Evolutionary conservation across 768 basidiomycete genomes (phyloP), one percentile per base, ranked within the genome.

Genomic region (Leccinum uliginosum): DNA sequence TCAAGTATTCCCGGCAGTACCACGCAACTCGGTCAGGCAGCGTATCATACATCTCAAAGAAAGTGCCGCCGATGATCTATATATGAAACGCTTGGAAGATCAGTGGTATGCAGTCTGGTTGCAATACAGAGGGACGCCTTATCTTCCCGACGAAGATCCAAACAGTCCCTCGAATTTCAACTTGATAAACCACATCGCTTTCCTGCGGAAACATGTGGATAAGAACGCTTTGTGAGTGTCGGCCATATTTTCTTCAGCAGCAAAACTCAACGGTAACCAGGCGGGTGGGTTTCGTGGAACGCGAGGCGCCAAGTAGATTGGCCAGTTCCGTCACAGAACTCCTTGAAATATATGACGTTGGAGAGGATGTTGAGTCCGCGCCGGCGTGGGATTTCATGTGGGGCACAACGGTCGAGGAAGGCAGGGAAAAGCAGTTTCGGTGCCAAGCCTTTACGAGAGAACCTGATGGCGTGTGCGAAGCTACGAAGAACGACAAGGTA

Each of bases 81-180:
- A 95, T 69, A 74, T 89, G 59, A 83, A 83, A 34, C 83, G 90
- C 10, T 76, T 96, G 43, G 89, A 93, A 71, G 85, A 91, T 50
- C 81, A 80, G 48, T 98, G 91, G 92, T 78, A 86, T 70, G 79
- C 84, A 5, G 71, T 93, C 15, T 95, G 91, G 91, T 57, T 80
- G 50, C 80, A 83, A 62, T 77, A 91, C 66, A 78, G 85, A 55
- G 89, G 88, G 4, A 84, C 86, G 1, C 70, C 75, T 4, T 75
- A 77, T 43, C 78, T 97, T 23, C 86, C 83, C 0, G 94, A 97
- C 65, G 80, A 82, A 6, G 78, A 92, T 62, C 84, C 82, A 4
- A 66, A 74, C 38, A 88, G 86, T 69, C 74, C 84, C 19, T 81
- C 80, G 6, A 81, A 91, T 47, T 96, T 97, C 65, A 83, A 92